phyloP scores from a whole-genome alignment of 495 filamentous ascomycete genomes.

The Aspergillus nidulans region DNA sequence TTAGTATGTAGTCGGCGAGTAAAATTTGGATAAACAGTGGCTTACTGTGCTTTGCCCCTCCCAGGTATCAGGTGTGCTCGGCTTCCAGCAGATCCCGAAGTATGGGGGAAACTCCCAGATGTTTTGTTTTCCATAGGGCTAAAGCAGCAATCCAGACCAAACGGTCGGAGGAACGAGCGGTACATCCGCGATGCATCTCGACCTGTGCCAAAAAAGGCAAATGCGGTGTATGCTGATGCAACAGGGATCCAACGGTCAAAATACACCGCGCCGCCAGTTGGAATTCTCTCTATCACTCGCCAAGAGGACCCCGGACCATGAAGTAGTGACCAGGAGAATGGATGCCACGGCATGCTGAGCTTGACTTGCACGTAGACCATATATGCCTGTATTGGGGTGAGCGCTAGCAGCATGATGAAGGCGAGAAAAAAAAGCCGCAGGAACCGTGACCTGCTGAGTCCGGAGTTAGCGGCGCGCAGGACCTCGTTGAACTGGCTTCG shows the following conservation, averaged over 20 bases:
- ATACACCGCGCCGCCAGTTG: conserved; percentile 48
- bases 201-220: conserved; percentile 78
- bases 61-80: conserved; percentile 25
- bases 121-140: conserved; percentile 10
- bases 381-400: conserved; percentile 60
- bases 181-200: conserved; percentile 74
- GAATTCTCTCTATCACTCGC: conserved; percentile 57
- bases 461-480: conserved; percentile 52
- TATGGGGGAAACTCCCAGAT: conserved; percentile 10
- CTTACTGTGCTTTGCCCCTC: conserved; percentile 20
- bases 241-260: conserved; percentile 68
- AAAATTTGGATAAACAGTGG: too few relatives aligned
- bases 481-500: conserved; percentile 56
- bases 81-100: conserved; percentile 18
- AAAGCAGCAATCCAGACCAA: conserved; percentile 1
- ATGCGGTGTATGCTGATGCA: conserved; percentile 54
- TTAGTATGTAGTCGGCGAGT: not conserved
- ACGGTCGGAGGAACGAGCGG: conserved; percentile 32
- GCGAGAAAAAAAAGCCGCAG: conserved; percentile 74
- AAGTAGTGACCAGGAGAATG: conserved; percentile 51
- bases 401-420: conserved; percentile 59
- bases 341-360: conserved; percentile 29
- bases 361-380: conserved; percentile 55
- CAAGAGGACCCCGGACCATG: conserved; percentile 49
- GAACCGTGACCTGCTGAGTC: conserved; percentile 63